A percentile compares a stretch with the other conserved stretches of the same genome.
Conservation (phyloP, 2,329 filamentous ascomycete species). For the Clarireedia monteithiana region DNA sequence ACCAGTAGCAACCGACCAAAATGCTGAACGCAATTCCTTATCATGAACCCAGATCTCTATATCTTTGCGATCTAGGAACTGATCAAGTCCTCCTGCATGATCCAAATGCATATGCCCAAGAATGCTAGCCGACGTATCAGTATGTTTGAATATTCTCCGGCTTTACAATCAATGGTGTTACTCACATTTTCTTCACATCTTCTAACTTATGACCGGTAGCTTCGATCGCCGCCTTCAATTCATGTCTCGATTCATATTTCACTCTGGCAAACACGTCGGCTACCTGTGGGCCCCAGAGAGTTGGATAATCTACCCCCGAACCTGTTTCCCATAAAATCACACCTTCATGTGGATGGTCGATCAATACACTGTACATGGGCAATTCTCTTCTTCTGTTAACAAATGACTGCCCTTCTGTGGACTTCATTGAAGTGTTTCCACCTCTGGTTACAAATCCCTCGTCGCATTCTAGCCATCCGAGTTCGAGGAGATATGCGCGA, state of each 20-base stretch:
- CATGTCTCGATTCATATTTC: constrained; percentile 22
- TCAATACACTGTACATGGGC: constrained; percentile 22
- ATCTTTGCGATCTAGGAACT: constrained; percentile 34
- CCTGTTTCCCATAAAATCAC: constrained; percentile 24
- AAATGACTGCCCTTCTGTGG: constrained; percentile 15
- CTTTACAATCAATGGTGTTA: neutral
- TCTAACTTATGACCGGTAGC: constrained; percentile 37
- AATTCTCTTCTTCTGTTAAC: constrained; percentile 22
- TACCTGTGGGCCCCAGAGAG: constrained; percentile 29
- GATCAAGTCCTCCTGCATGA: constrained; percentile 39
- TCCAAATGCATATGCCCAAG: constrained; percentile 41
- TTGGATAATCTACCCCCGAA: constrained; percentile 21
- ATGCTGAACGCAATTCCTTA: constrained; percentile 38
- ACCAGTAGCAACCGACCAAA: constrained; percentile 36
- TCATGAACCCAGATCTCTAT: constrained; percentile 41
- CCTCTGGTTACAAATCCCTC: constrained; percentile 34
- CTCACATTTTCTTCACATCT: constrained; percentile 36
- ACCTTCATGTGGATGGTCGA: constrained; percentile 24
- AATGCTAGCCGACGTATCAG: constrained; percentile 21
- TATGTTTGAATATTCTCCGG: neutral
- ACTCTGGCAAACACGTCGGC: constrained; percentile 33
- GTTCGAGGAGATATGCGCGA: constrained; percentile 38
- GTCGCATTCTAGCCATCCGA: constrained; percentile 38
- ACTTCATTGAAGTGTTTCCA: constrained; percentile 21
- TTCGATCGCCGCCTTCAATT: constrained; percentile 25